A percentile compares a stretch with the other conserved stretches of the same genome.
phyloP scores from a whole-genome alignment of 2,329 filamentous ascomycete genomes.

The Talaromyces piceae region DNA sequence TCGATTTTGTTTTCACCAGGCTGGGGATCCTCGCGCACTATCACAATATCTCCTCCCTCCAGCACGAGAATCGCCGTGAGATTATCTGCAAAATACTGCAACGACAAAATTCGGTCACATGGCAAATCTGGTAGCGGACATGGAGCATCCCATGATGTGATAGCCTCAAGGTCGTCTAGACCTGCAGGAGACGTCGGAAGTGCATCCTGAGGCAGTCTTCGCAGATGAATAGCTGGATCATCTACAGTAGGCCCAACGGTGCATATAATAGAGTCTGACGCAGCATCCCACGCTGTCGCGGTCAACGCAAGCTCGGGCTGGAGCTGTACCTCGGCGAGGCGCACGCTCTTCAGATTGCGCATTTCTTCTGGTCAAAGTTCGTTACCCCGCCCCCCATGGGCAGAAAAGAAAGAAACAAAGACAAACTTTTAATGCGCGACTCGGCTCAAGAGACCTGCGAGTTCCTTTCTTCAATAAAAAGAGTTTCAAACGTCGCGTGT shows the following conservation, averaged over 20 bases:
- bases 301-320: slow-evolving; percentile 57
- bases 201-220: slow-evolving; percentile 37
- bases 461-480: background rate
- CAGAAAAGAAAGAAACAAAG: slow-evolving; percentile 14
- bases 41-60: slow-evolving; percentile 81
- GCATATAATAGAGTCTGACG: slow-evolving; percentile 69
- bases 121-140: slow-evolving; percentile 68
- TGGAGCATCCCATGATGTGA: slow-evolving; percentile 85
- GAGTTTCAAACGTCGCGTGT: background rate
- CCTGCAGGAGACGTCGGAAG: slow-evolving; percentile 35
- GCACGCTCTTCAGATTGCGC: slow-evolving; percentile 80
- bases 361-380: slow-evolving; percentile 46
- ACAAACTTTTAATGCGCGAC: background rate
- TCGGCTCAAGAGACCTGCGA: background rate
- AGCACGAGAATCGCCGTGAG: slow-evolving; percentile 73
- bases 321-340: slow-evolving; percentile 58
- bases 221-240: slow-evolving; percentile 66
- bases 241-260: slow-evolving; percentile 71
- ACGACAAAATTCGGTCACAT: slow-evolving; percentile 66
- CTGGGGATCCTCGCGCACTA: slow-evolving; percentile 65
- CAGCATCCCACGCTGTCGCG: slow-evolving; percentile 77
- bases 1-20: slow-evolving; percentile 73
- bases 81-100: slow-evolving; percentile 81
- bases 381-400: slow-evolving; percentile 31
- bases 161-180: slow-evolving; percentile 37